Evolutionary conservation across 2,329 filamentous ascomycete genomes (phyloP), one percentile per base, ranked within the genome.

Genomic region (Fusarium aywerte): DNA sequence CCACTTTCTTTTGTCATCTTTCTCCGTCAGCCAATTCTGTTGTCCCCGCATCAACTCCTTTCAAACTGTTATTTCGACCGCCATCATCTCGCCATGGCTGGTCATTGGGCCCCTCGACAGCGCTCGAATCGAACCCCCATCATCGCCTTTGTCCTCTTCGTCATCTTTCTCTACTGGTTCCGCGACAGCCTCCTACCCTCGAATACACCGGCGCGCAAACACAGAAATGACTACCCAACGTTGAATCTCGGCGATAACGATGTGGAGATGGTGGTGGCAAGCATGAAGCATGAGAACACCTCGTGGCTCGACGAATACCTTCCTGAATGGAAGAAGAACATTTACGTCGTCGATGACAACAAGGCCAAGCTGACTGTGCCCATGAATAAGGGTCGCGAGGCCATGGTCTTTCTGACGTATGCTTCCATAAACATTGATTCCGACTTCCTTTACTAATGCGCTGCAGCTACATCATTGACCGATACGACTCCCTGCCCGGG

Each of bases 321-420:
- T 4, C 76, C 76, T 20, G 76, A 78, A 44, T 86, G 84, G 84
- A 78, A 81, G 59, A 82, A 83, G 72, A 85, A 80, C 59, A 79
- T 87, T 58, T 88, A 88, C 72, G 80, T 86, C 25, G 84, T 84
- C 50, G 81, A 88, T 67, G 80, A 86, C 67, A 76, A 80, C 31
- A 65, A 64, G 7, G 83, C 84, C 4, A 62, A 77, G 20, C 75
- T 85, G 63, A 85, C 81, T 0, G 83, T 87, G 15, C 77, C 81
- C 4, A 67, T 70, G 40, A 85, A 85, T 68, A 84, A 84, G 68
- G 83, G 84, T 31, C 80, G 80, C 56, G 84, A 86, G 75, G 80
- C 83, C 32, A 85, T 85, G 82, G 81, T 82, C 21, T 84, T 85
- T 69, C 76, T 85, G 15, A 84, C 80, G 58, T 83, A 73, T 21